A percentile compares a stretch with the other conserved stretches of the same genome.
Conservation (phyloP, 2,329 filamentous ascomycete genomes). For the Ploettnerulaceae sp. region DNA sequence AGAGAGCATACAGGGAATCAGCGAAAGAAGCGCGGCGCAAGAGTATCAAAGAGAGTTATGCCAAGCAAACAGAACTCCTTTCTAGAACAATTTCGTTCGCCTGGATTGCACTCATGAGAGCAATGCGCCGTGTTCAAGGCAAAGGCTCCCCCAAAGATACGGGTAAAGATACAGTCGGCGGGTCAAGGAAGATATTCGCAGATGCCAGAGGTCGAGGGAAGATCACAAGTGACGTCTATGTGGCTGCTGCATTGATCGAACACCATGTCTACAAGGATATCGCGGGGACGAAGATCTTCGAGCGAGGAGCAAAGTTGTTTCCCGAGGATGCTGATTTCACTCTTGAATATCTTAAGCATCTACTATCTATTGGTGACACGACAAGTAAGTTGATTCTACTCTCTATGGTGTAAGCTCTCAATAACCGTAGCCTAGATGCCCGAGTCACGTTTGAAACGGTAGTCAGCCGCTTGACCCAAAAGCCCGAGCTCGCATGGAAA, state of each 20-base stretch:
- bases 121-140: constrained; percentile 91
- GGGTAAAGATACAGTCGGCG: constrained; percentile 38
- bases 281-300: constrained; percentile 91
- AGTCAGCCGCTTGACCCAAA: constrained; percentile 73
- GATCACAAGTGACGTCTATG: constrained; percentile 90
- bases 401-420: constrained; percentile 12
- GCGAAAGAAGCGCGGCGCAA: constrained; percentile 57
- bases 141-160: constrained; percentile 52
- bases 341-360: constrained; percentile 90
- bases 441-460: constrained; percentile 94
- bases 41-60: constrained; percentile 61
- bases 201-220: constrained; percentile 84
- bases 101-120: constrained; percentile 91
- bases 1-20: constrained; percentile 36
- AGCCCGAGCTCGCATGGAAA: constrained; percentile 67
- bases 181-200: constrained; percentile 81
- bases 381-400: constrained; percentile 62
- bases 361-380: constrained; percentile 86
- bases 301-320: constrained; percentile 88
- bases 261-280: constrained; percentile 94
- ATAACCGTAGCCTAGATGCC: constrained; percentile 61
- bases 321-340: constrained; percentile 91
- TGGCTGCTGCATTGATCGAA: constrained; percentile 87
- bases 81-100: constrained; percentile 84
- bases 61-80: constrained; percentile 67